Evolutionary conservation across 495 filamentous ascomycete genomes (phyloP).

Genomic region (Trypethelium eluteriae): DNA sequence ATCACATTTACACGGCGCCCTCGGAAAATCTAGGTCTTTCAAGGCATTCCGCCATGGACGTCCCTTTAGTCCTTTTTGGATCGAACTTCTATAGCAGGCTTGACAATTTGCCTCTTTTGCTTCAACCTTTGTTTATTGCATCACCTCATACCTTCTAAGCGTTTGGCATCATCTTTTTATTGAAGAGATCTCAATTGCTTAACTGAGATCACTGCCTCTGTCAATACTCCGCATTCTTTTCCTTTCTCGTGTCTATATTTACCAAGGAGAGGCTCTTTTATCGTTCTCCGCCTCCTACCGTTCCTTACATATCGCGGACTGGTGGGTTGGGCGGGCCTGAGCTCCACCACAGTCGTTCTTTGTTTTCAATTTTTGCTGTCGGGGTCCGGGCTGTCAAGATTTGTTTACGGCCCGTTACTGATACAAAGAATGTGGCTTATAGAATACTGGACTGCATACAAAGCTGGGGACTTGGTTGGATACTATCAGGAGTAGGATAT

Average conservation of each 20-base stretch:
- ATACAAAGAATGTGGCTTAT: neutral
- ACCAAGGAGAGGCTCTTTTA: neutral
- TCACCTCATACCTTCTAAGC: neutral
- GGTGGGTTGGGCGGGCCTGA: neutral
- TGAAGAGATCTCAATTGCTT: constrained; percentile 3
- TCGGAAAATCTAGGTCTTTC: neutral
- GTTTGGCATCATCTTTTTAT: constrained; percentile 7
- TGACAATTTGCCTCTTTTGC: neutral
- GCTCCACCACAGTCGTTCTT: neutral
- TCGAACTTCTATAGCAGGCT: neutral
- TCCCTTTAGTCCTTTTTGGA: neutral
- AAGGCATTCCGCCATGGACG: neutral
- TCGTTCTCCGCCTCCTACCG: neutral
- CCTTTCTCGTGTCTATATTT: constrained; percentile 8
- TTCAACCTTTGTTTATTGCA: constrained; percentile 5
- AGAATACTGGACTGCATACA: neutral
- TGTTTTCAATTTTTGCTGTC: neutral
- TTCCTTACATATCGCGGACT: neutral
- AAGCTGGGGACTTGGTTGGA: neutral
- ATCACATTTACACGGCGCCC: neutral
- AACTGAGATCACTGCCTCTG: neutral
- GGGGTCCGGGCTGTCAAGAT: neutral
- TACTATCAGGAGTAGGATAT: neutral
- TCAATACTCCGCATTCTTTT: neutral
- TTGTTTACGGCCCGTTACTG: neutral